These are phyloP conservation scores for Amanita pallidorosea DNA, from an alignment of 768 basidiomycete species.

Conservation along the genomic window DNA sequence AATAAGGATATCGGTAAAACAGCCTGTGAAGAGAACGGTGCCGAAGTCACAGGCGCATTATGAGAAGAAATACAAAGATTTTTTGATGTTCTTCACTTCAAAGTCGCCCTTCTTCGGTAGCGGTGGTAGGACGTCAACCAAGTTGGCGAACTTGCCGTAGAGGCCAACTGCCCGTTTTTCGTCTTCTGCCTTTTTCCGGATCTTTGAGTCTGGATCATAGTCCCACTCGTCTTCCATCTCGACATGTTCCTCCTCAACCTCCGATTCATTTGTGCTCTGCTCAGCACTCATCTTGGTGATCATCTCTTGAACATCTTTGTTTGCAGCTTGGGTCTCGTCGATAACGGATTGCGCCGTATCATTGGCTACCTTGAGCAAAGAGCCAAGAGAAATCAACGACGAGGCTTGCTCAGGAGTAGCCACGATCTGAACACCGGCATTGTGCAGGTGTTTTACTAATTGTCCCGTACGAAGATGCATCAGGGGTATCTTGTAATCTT, in stretches of 20 bases:
- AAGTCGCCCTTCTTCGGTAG: slow-evolving; percentile 81
- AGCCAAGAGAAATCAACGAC: slow-evolving; percentile 17
- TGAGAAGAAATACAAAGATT: slow-evolving; percentile 91
- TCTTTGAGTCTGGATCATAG: slow-evolving; percentile 6
- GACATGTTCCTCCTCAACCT: slow-evolving; percentile 8
- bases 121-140: slow-evolving; percentile 69
- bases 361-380: slow-evolving; percentile 28
- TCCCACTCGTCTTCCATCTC: slow-evolving; percentile 6
- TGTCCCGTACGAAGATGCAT: slow-evolving; percentile 26
- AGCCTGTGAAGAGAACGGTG: background rate
- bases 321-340: slow-evolving; percentile 12
- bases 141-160: slow-evolving; percentile 57
- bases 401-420: slow-evolving; percentile 29
- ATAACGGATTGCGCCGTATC: slow-evolving; percentile 24
- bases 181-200: slow-evolving; percentile 12
- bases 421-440: slow-evolving; percentile 34
- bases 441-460: slow-evolving; percentile 28
- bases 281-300: slow-evolving; percentile 9
- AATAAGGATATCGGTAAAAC: background rate
- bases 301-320: slow-evolving; percentile 8
- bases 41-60: slow-evolving; percentile 16
- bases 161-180: slow-evolving; percentile 17
- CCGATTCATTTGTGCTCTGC: slow-evolving; percentile 7
- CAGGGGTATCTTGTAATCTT: slow-evolving; percentile 57
- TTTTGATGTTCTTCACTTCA: slow-evolving; percentile 71